Base-by-base conservation (phyloP, 371 early-diverging fungal genomes). In the Dichotomocladium elegans region DNA sequence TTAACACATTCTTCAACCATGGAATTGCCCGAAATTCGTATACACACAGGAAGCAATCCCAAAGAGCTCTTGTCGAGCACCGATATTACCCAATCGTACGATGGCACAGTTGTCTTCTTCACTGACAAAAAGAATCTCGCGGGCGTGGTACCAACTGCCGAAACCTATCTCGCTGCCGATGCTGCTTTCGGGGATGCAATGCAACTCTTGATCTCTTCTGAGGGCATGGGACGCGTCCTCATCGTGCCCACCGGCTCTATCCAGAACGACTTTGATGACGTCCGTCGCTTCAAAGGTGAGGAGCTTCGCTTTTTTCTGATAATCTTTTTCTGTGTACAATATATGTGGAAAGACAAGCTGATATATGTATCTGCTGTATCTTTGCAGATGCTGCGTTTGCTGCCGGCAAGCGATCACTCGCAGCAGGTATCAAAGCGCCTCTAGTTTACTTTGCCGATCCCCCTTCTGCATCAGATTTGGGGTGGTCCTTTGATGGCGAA, bases 261-360 rank as follows among this genome's bases (percentile, higher is more conserved):
- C 3, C 56, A 63, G 47, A 82, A 81, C 42, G 92, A 93, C 60
- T 79, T 83, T 41, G 94, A 92, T 64, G 94, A 93, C 66, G 91
- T 85, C 22, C 83, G 94, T 60, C 85, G 86, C 49, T 84, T 77
- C 66, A 69, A 71, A 57, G 81, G 81, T 74, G 62, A 50, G 49
- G 30, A 11, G 14, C 14, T 2, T 10, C 24, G 28, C 7, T 25
- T 17, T 21, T 11, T n/a, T 11, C 8, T 41, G 7, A 5, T 41
- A 21, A 21, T 5, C 17, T 14, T 41, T 41, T 41, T 1, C 19
- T 34, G 3, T 9, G 37, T n/a, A 34, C 17, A 35, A 35, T 11
- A 29, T 10, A 33, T 9, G 5, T 27, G 3, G 11, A 40, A 29
- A 26, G 29, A 19, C 25, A 47, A 21, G 43, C 19, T 42, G 25